Evolutionary conservation across 2,329 filamentous ascomycete genomes (phyloP), one percentile per base, ranked within the genome.

Genomic region (Colletotrichum theobromicola): DNA sequence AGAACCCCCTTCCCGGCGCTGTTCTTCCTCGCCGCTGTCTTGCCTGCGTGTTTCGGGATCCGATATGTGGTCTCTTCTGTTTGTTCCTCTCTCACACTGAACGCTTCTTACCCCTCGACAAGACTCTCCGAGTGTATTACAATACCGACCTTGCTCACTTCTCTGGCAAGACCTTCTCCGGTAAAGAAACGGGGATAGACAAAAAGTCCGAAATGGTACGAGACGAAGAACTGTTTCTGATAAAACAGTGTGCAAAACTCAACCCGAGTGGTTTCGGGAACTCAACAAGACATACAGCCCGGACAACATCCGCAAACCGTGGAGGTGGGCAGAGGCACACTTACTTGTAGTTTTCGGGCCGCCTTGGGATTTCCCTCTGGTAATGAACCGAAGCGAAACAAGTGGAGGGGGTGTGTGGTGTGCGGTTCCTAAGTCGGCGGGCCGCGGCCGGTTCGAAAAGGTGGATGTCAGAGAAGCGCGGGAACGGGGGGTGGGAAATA

Each of bases 311-410:
- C n/a, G 4, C 28, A 24, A 53, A 21, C 30, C 21, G 60, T 60
- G 10, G 32, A 46, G 24, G 57, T 32, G 58, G 67, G 70, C 65
- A 16, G 18, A 21, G 26, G 37, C 34, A 55, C 42, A 71, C 37
- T 57, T 72, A 67, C 68, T 75, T 75, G 62, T 72, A 62, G 42
- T 72, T 67, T 58, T 46, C 21, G 16, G 24, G n/a, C 18, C 42
- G 15, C 35, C 24, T 16, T 46, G 42, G 42, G 42, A 46, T 15
- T 18, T 8, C 18, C 7, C 4, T 12, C 9, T 34, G 32, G 34
- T 58, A 21, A 67, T 58, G 65, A 53, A 58, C 34, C 28, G 32
- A 46, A 32, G 35, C 35, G 34, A 61, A 68, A 62, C 32, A 26
- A 67, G 57, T 60, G 34, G 53, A 67, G 26, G 53, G 32, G 37